A percentile compares a stretch with the other conserved stretches of the same genome.
Evolutionary conservation across 495 filamentous ascomycete genomes (phyloP).

Genomic region (Saxophila tyrrhenica): DNA sequence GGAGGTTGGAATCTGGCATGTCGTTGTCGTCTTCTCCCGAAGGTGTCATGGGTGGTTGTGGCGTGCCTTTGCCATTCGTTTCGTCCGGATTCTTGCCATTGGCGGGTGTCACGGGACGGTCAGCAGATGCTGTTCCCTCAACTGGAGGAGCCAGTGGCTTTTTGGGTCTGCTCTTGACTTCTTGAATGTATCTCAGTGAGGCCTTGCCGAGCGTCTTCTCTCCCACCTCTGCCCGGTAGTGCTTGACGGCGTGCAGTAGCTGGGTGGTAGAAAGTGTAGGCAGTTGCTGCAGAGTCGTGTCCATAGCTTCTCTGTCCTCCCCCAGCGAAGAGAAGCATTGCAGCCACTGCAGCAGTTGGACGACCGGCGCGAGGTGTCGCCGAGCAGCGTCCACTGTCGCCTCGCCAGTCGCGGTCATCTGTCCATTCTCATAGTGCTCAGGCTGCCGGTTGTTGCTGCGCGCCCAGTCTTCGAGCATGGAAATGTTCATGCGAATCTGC

Average conservation of each 20-base stretch:
- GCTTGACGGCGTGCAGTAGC: conserved; percentile 81
- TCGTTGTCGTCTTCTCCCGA: conserved; percentile 39
- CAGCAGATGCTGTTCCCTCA: background rate
- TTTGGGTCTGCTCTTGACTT: conserved; percentile 61
- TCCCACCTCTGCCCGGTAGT: conserved; percentile 89
- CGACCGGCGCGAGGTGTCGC: conserved; percentile 75
- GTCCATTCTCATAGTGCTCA: conserved; percentile 90
- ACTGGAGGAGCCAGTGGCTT: conserved; percentile 26
- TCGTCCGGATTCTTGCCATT: background rate
- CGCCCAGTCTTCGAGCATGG: conserved; percentile 91
- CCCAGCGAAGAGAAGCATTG: conserved; percentile 93
- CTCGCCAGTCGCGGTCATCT: conserved; percentile 77
- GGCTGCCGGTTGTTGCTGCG: conserved; percentile 83
- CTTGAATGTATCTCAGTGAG: conserved; percentile 73
- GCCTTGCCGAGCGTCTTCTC: conserved; percentile 82
- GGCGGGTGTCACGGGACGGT: background rate
- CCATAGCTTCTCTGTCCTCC: conserved; percentile 80
- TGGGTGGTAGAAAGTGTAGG: conserved; percentile 75
- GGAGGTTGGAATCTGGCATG: conserved; percentile 55
- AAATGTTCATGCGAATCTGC: conserved; percentile 99
- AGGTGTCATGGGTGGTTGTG: conserved; percentile 14
- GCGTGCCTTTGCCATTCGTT: conserved; percentile 14
- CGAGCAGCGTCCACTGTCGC: conserved; percentile 70
- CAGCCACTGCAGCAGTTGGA: conserved; percentile 94
- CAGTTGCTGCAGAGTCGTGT: conserved; percentile 77